Conservation (phyloP, 1,284 basidiomycete genomes). For the Ustilago lituana region DNA sequence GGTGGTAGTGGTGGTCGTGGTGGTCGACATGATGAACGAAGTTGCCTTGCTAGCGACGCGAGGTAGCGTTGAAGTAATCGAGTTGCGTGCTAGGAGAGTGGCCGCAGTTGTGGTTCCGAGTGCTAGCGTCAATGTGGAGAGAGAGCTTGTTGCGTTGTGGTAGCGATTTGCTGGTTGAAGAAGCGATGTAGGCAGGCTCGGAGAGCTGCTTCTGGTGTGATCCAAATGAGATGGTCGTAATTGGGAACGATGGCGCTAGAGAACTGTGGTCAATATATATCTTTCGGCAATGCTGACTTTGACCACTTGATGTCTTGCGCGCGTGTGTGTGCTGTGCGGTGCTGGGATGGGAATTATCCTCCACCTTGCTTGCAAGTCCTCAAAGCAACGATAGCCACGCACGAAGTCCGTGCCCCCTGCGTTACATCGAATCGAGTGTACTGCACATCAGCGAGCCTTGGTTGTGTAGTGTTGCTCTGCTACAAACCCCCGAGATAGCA, state of each 20-base stretch:
- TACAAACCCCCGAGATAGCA: too few species aligned
- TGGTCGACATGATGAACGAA: constrained; percentile 17
- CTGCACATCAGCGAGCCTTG: too few species aligned
- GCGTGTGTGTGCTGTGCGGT: neutral
- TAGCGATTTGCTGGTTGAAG: neutral
- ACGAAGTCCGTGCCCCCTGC: too few species aligned
- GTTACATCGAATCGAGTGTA: too few species aligned
- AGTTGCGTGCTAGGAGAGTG: neutral
- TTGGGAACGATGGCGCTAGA: too few species aligned
- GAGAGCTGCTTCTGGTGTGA: too few species aligned
- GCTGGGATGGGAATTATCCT: neutral
- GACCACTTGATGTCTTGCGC: constrained; percentile 4
- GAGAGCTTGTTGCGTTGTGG: neutral
- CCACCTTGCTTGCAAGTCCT: too few species aligned
- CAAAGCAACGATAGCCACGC: too few species aligned
- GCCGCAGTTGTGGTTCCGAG: neutral
- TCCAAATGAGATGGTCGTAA: too few species aligned
- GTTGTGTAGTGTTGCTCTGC: too few species aligned
- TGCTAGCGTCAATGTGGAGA: neutral
- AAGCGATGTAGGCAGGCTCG: neutral
- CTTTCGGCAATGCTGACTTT: neutral
- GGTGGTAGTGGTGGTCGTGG: constrained; percentile 22
- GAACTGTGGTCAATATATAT: too few species aligned
- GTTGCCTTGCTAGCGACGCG: neutral
- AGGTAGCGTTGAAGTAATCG: neutral